Conservation (phyloP, 768 basidiomycete genomes). For the Lactarius trivialis region DNA sequence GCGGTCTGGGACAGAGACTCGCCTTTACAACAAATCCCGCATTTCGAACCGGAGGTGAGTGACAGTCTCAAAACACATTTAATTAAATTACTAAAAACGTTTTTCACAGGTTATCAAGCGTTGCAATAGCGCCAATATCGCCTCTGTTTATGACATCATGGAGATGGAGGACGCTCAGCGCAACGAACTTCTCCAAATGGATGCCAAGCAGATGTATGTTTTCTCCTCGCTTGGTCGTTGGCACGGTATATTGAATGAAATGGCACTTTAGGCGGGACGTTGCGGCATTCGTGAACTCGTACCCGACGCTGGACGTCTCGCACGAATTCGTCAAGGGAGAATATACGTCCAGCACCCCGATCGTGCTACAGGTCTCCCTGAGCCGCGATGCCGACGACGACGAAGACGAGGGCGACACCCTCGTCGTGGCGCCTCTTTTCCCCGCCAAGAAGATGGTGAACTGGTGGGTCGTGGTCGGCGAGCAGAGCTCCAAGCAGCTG, state of each 20-base stretch:
- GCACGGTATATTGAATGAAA: slow-evolving; percentile 22
- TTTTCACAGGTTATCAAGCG: slow-evolving; percentile 61
- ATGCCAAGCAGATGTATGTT: slow-evolving; percentile 80
- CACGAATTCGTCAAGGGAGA: slow-evolving; percentile 83
- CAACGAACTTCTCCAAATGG: slow-evolving; percentile 77
- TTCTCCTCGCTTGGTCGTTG: slow-evolving; percentile 17
- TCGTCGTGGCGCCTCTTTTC: slow-evolving; percentile 90
- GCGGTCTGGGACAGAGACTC: slow-evolving; percentile 97
- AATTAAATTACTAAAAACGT: background rate
- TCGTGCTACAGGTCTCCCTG: slow-evolving; percentile 72
- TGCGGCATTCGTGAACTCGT: slow-evolving; percentile 92
- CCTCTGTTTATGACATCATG: slow-evolving; percentile 96
- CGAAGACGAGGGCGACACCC: slow-evolving; percentile 60
- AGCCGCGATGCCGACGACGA: slow-evolving; percentile 66
- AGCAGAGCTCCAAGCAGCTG: slow-evolving; percentile 69
- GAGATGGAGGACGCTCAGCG: slow-evolving; percentile 95
- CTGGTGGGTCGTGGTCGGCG: slow-evolving; percentile 98
- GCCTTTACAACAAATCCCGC: slow-evolving; percentile 91
- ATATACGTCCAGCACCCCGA: slow-evolving; percentile 79
- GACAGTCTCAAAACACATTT: background rate
- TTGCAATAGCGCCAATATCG: slow-evolving; percentile 74
- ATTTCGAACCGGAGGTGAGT: slow-evolving; percentile 86
- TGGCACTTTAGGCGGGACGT: slow-evolving; percentile 84
- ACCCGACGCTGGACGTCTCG: slow-evolving; percentile 90
- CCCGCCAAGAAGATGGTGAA: slow-evolving; percentile 86